Base-by-base conservation (phyloP, 495 filamentous ascomycete genomes). In the Aspergillus wentii region DNA sequence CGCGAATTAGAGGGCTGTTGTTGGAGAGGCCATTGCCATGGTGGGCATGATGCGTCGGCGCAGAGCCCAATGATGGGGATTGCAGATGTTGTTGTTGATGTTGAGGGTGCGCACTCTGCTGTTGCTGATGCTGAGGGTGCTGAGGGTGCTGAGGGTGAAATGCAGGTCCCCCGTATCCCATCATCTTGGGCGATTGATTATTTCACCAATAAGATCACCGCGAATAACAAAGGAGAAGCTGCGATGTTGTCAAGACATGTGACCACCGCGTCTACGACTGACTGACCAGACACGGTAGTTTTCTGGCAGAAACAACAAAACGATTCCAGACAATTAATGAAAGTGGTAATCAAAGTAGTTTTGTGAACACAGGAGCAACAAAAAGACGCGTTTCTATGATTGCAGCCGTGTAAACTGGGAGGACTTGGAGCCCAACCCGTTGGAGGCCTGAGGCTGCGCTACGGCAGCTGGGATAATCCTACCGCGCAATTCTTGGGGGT, bases 71-170 rank as follows among this genome's bases (percentile, higher is more conserved):
- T 17, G 59, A 60, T 14, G 61, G 59, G 6, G 61, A 62, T 19
- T 61, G 59, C 17, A 54, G 47, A 40, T 44, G 45, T 17, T 62
- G 59, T 13, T 49, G 61, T 6, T 49, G 49, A 41, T 60, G 59
- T 25, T 60, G 60, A 15, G 43, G 46, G 19, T 57, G 61, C 10
- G 51, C 45, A 15, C 46, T 38, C 22, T 52, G 59, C 16, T 56
- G 59, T 0, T 43, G 23, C 16, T 54, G 56, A 14, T 50, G 49
- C 14, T 43, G 44, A 23, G 47, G 53, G 9, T 26, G 29, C n/a
- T 38, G 35, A n/a, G 10, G 26, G 10, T 9, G 14, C 5, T 5
- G 26, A 29, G 11, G 14, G 3, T 29, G 11, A n/a, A n/a, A n/a
- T n/a, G n/a, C n/a, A n/a, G n/a, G n/a, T n/a, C n/a, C n/a, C n/a